Evolutionary conservation across 148 eudicot species (phyloP).

Genomic region (Oxyria digyna): DNA sequence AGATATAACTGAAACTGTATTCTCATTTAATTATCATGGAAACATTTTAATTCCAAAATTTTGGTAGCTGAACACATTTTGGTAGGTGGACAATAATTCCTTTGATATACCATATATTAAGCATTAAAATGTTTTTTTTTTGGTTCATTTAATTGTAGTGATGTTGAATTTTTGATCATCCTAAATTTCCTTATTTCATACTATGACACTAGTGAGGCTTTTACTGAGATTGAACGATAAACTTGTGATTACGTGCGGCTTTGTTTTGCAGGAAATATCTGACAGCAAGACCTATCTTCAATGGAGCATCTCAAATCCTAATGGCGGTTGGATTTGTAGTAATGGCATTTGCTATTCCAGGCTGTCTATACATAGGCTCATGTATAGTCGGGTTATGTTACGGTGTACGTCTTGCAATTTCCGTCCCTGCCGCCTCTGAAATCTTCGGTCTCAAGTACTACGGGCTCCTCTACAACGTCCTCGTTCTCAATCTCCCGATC

Average conservation of each 20-base stretch:
- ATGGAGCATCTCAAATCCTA: slow-evolving; percentile 77
- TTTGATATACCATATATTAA: not conserved
- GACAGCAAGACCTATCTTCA: slow-evolving; percentile 85
- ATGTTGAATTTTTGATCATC: not conserved
- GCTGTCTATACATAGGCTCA: slow-evolving; percentile 78
- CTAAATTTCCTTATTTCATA: not conserved
- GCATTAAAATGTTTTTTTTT: not conserved
- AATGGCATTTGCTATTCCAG: slow-evolving; percentile 73
- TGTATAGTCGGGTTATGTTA: slow-evolving; percentile 75
- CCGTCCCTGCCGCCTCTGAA: slow-evolving; percentile 91
- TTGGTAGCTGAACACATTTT: not conserved
- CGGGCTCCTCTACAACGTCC: slow-evolving; percentile 81
- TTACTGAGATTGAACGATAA: too few species aligned
- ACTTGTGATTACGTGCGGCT: not conserved
- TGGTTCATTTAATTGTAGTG: not conserved
- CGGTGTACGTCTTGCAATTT: slow-evolving; percentile 75
- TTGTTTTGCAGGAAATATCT: slow-evolving; percentile 46
- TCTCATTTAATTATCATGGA: too few species aligned
- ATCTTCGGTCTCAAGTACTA: slow-evolving; percentile 87
- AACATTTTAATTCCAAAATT: not conserved
- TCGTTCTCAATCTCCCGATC: slow-evolving; percentile 75
- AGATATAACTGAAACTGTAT: not conserved
- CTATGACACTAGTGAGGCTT: not conserved
- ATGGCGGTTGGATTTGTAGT: slow-evolving; percentile 54
- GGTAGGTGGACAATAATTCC: not conserved